A percentile compares a stretch with the other conserved stretches of the same genome.
These are phyloP conservation scores for Alnus rubra DNA, from an alignment of 306 rosid genomes.

Conservation along the genomic window DNA sequence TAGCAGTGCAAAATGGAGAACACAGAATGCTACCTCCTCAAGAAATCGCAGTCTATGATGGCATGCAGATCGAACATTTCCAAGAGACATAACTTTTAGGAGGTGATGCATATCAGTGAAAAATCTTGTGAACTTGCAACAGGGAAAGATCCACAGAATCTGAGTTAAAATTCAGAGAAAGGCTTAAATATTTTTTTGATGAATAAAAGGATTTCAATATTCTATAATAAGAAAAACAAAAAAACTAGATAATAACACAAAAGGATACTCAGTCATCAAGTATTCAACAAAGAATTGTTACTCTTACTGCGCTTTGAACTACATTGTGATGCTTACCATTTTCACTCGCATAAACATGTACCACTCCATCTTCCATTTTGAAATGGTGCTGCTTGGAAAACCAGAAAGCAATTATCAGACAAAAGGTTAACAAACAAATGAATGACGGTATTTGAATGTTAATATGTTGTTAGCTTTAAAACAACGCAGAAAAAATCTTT, in stretches of 20 bases:
- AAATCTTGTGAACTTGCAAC: slow-evolving; percentile 69
- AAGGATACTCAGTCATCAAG: not conserved
- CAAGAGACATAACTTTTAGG: slow-evolving; percentile 69
- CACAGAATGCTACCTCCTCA: slow-evolving; percentile 63
- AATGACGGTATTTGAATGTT: slow-evolving; percentile 13
- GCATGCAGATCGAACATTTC: slow-evolving; percentile 78
- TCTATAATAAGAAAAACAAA: slow-evolving; percentile 1
- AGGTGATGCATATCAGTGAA: slow-evolving; percentile 83
- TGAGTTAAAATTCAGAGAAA: slow-evolving; percentile 32
- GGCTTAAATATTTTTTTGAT: slow-evolving; percentile 12
- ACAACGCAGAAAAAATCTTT: slow-evolving; percentile 13
- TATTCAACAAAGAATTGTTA: slow-evolving; percentile 5
- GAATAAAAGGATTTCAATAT: too few relatives aligned
- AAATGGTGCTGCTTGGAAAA: slow-evolving; percentile 58
- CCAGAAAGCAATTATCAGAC: slow-evolving; percentile 18
- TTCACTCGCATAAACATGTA: slow-evolving; percentile 63
- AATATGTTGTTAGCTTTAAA: slow-evolving; percentile 21
- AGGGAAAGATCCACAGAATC: slow-evolving; percentile 69
- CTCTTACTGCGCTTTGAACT: slow-evolving; percentile 12
- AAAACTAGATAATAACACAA: slow-evolving; percentile 3
- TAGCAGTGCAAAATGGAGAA: slow-evolving; percentile 18
- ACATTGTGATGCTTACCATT: slow-evolving; percentile 47
- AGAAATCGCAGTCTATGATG: slow-evolving; percentile 78
- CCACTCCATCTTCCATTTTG: slow-evolving; percentile 75
- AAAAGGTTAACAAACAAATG: slow-evolving; percentile 25